Base-by-base conservation (phyloP, 805 yeast genomes). In the Metschnikowia hibisci region DNA sequence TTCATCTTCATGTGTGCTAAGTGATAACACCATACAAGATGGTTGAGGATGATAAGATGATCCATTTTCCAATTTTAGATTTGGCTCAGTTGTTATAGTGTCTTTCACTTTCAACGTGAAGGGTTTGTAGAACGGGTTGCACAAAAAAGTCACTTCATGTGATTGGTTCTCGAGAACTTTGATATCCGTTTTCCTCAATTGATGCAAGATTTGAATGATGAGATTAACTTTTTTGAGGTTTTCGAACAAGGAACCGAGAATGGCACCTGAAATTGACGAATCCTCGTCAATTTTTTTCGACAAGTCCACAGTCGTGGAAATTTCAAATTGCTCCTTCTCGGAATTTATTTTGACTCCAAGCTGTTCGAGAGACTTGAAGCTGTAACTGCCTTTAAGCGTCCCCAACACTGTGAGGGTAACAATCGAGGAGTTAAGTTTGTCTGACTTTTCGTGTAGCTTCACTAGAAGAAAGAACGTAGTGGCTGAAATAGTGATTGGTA, bases 401-500 rank as follows among this genome's bases (percentile, higher is more conserved):
- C 56, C 56, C 37, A 66, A 39, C 48, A 57, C 14, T 57, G 57
- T 56, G 25, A 66, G 49, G 26, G 40, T 37, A 18, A 37, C 22
- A 13, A 29, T 29, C 5, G 32, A 30, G 8, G 40, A 29, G 22
- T 30, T 28, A 20, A 22, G 16, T 5, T 29, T 30, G 26, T 32
- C 18, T 20, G 40, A 11, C 12, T 29, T 18, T 7, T 37, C 40
- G 25, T 53, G 57, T 54, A 66, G 56, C 33, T 53, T 49, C 3
- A 60, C 62, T 35, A 57, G 55, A 22, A 70, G 50, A 28, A 70
- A 58, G 14, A 70, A 48, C 32, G 65, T 53, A 9, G 65, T 62
- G 2, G 69, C 52, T 8, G 71, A 61, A 33, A 65, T 63, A 12
- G 55, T 29, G 13, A 68, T 47, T 4, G 73, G 73, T 6, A 68